Conservation (phyloP, 192 early-diverging fungal species). For the Coemansia sp. region DNA sequence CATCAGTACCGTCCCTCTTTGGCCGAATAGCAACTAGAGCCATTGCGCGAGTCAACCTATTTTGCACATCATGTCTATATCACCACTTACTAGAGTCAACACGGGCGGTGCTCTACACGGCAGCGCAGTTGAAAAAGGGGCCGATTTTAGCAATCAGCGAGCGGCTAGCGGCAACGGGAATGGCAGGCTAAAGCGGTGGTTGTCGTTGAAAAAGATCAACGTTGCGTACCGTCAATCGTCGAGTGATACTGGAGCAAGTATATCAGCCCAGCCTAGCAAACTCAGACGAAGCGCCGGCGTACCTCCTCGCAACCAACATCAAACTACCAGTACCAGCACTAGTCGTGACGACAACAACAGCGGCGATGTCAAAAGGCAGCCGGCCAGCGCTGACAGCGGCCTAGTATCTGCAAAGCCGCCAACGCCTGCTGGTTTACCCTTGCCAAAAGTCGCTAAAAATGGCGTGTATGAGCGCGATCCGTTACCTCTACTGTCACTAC, state of each 20-base stretch:
- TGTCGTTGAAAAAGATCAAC: constrained; percentile 29
- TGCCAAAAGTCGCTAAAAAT: not conserved
- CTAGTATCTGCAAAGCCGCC: not conserved
- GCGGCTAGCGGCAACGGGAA: not conserved
- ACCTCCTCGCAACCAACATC: not conserved
- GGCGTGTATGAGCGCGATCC: not conserved
- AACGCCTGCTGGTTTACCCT: not conserved
- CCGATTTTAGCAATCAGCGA: not conserved
- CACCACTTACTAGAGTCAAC: not conserved
- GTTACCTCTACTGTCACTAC: constrained; percentile 2
- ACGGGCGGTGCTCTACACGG: not conserved
- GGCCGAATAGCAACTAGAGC: not conserved
- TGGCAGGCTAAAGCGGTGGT: constrained; percentile 40
- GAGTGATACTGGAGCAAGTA: not conserved
- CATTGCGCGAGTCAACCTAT: not conserved
- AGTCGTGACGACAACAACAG: not conserved
- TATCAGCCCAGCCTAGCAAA: not conserved
- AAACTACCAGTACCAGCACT: not conserved
- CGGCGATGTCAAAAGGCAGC: not conserved
- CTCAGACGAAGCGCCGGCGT: not conserved
- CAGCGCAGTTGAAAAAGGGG: not conserved
- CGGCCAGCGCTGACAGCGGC: not conserved
- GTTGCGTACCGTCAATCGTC: not conserved
- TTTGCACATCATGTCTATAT: not conserved
- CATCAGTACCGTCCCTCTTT: not conserved